A percentile compares a stretch with the other conserved stretches of the same genome.
Conservation (phyloP, 2,329 filamentous ascomycete species). For the Epichloe amarillans region DNA sequence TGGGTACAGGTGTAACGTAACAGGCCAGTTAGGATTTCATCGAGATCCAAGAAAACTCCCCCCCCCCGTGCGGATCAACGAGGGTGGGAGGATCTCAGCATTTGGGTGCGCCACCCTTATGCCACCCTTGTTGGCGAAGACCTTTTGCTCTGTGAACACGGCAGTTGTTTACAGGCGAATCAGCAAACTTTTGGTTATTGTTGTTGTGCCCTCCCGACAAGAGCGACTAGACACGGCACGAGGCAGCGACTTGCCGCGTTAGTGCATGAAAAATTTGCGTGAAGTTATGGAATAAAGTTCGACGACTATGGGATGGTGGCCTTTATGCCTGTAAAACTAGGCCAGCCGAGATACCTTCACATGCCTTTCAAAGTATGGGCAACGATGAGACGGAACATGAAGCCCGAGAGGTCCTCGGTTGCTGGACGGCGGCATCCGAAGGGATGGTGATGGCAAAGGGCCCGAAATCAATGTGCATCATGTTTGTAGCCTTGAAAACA, state of each 20-base stretch:
- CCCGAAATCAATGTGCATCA: no score
- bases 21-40: background rate
- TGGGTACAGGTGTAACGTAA: background rate
- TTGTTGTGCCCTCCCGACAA: background rate
- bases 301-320: background rate
- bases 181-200: background rate
- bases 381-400: background rate
- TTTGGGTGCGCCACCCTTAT: background rate
- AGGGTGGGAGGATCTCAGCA: background rate
- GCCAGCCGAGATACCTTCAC: background rate
- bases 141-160: background rate
- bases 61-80: background rate
- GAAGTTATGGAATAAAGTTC: background rate
- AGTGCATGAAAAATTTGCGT: background rate
- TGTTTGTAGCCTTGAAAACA: no score
- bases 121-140: no score
- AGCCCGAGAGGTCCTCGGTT: background rate
- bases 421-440: no score
- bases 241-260: background rate
- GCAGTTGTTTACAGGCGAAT: background rate
- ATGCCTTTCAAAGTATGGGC: background rate
- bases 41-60: background rate
- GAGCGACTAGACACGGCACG: background rate
- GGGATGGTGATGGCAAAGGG: no score
- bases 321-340: background rate